Evolutionary conservation across 2,329 filamentous ascomycete species (phyloP), one percentile per base, ranked within the genome.

Genomic region (Leptodontidium sp.): DNA sequence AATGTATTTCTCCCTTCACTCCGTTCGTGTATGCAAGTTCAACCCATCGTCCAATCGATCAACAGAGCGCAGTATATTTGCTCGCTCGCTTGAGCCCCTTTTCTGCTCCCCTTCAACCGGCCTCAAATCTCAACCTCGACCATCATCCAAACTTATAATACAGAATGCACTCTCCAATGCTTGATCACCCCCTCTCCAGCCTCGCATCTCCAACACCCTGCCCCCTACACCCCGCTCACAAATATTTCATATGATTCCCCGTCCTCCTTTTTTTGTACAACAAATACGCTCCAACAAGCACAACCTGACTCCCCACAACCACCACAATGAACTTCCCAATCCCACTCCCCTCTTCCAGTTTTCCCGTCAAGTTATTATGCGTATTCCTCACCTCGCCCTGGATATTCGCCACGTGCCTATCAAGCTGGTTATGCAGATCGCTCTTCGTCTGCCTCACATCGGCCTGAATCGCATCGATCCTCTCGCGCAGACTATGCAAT

Each of bases 361-460:
- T 72, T 6, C 66, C 66, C 4, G 68, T 62, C 1, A 76, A 17
- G 7, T 32, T 61, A 29, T 43, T 63, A 65, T 78, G 75, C 26
- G 66, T 74, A 40, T 74, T 69, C 12, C 69, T 68, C 0, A 77
- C 75, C 50, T 72, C 70, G 5, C 32, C 58, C 40, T 72, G 75
- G 21, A 78, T 40, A 17, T 71, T 69, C 6, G 72, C 61, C 1
- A 74, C 69, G 50, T 78, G 73, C 43, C 43, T 43, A 45, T 76
- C 71, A 1, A 78, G 58, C 4, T 72, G 68, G 47, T 73, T 69
- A 64, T 78, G 77, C 7, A 78, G 50, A 77, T 90, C 84, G 81
- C 78, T 79, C 82, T 87, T 82, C 79, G 92, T 82, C 71, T 82
- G 83, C 74, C 84, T 84, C 63, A 91, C 80, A 75, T 91, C 88